Percentiles rank a stretch among this genome's conserved stretches.
Evolutionary conservation across 2,329 filamentous ascomycete genomes (phyloP).

Genomic region (Trichoderma cornu-damae): DNA sequence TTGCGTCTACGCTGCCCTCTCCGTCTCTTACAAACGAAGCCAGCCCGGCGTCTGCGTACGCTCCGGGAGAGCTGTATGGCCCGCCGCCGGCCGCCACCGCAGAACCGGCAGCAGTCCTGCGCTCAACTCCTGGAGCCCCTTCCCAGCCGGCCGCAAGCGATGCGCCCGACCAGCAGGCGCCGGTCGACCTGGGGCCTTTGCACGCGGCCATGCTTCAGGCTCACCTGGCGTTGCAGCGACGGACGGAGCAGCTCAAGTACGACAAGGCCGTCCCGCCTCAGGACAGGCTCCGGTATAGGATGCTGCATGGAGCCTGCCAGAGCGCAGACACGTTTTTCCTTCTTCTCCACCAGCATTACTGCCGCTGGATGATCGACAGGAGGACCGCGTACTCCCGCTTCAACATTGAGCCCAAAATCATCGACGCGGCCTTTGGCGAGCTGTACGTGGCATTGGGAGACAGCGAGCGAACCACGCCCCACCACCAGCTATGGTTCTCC

Average conservation of each 20-base stretch:
- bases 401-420: not conserved
- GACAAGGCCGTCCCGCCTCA: not conserved
- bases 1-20: slow-evolving; percentile 48
- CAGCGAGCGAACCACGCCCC: slow-evolving; percentile 23
- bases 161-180: not conserved
- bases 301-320: slow-evolving; percentile 53
- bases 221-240: not conserved
- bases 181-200: not conserved
- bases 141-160: not conserved
- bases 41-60: slow-evolving; percentile 36
- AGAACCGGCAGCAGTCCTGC: not conserved
- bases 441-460: slow-evolving; percentile 24
- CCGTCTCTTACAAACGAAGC: slow-evolving; percentile 59
- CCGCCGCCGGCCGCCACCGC: not conserved
- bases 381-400: slow-evolving; percentile 33
- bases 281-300: slow-evolving; percentile 46
- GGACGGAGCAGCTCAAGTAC: not conserved
- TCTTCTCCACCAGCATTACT: slow-evolving; percentile 60
- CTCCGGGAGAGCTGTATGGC: not conserved
- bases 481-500: slow-evolving; percentile 30
- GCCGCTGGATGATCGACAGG: slow-evolving; percentile 44
- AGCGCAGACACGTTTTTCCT: slow-evolving; percentile 59
- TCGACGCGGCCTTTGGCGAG: slow-evolving; percentile 25
- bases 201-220: not conserved
- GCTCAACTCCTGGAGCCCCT: not conserved